Evolutionary conservation across 2,329 filamentous ascomycete genomes (phyloP), one percentile per base, ranked within the genome.

Genomic region (Sclerotiophoma versabilis): DNA sequence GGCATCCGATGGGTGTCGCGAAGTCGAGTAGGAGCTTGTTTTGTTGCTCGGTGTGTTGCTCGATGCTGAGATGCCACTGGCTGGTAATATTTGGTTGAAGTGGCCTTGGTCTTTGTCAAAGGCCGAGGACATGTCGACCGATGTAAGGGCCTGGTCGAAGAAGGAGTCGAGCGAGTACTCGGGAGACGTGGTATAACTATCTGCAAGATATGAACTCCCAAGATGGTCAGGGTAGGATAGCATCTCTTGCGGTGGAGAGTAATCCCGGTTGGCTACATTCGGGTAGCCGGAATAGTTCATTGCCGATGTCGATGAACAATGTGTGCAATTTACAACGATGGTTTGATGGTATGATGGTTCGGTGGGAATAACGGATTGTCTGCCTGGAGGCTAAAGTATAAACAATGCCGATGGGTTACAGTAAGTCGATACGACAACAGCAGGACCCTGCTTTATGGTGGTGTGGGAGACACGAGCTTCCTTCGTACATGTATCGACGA

Each of bases 101-200:
- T 44, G 32, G 22, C 47, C 38, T 25, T 58, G 57, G 15, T 55
- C 49, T 49, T 69, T 66, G 3, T 63, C 37, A 29, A 63, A 66
- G 23, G 39, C 32, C 2, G 61, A 46, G 4, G 62, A 45, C 50
- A 58, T 52, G 32, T 72, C 68, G 25, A 61, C 53, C 14, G 66
- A 62, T 44, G 55, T 64, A 43, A 68, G 53, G n/a, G 64, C 63
- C 46, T 61, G 65, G 54, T 72, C 64, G 54, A 75, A 63, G 52
- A 68, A 71, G 25, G 62, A 53, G 26, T 65, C 63, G 50, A 71
- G 49, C 8, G 68, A 59, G 54, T 66, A 59, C 46, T 72, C 60
- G 17, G 67, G 61, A 20, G 49, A 57, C 22, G 54, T 43, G 11
- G 59, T 62, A 56, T 65, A 72, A 7, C 52, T 50, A 51, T 70